Evolutionary conservation across 768 basidiomycete species (phyloP), one percentile per base, ranked within the genome.

Genomic region (Lentinula boryana): DNA sequence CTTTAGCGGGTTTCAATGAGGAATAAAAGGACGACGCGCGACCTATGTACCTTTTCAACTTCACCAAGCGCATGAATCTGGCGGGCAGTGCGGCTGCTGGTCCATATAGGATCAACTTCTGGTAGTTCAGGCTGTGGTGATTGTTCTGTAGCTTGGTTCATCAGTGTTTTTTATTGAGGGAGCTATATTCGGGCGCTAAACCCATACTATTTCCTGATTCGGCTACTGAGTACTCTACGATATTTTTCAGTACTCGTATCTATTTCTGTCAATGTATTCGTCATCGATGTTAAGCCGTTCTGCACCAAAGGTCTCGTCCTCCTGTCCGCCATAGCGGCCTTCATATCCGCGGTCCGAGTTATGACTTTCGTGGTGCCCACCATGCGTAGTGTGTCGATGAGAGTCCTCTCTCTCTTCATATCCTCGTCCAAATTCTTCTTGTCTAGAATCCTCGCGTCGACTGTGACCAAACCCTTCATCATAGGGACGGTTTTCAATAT

Each of bases 91-190:
- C 88, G 81, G 65, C 89, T 91, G 23, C 88, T 88, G 4, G 82
- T 83, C 89, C 89, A 93, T 60, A 91, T 88, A 6, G 88, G 85
- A 74, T 93, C 89, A 50, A 88, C 80, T 36, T 86, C 84, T n/a
- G 66, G 66, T 10, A 67, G 66, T 59, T 75, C 74, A 41, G 67
- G 51, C 31, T 5, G 43, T 31, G 75, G 60, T 67, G 71, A 57
- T 76, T 74, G 59, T 68, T 62, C 51, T 21, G 60, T 41, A 32
- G 65, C 63, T 56, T 68, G 65, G 51, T 67, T 58, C 71, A 74
- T 74, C 54, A 40, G 58, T 43, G 59, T 51, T 38, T 58, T 51
- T 13, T 16, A 7, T 62, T 43, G 38, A 52, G 38, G 10, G 43
- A 55, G 50, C 35, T 21, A 18, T 36, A 35, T 35, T 35, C 4